Evolutionary conservation across 208 protist species (phyloP).

Genomic region (Trypanosoma theileri): DNA sequence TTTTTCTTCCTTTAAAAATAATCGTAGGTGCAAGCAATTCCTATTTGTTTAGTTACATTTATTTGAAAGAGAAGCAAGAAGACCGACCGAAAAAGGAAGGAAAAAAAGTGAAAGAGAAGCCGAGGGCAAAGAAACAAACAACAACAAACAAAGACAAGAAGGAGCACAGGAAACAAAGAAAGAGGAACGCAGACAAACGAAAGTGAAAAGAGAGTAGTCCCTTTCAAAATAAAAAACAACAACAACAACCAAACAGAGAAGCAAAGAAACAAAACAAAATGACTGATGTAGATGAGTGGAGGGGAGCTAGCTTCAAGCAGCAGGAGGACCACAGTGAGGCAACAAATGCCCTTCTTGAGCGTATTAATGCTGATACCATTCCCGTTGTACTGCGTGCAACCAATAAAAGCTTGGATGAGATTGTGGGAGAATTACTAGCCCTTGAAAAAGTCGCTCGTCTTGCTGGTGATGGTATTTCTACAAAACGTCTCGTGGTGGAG

Average conservation of each 20-base stretch:
- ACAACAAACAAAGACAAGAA: constrained; percentile 3
- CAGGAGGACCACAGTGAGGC: constrained; percentile 79
- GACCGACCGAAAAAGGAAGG: neutral
- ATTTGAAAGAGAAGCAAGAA: neutral
- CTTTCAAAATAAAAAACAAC: neutral
- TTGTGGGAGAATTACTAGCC: constrained; percentile 84
- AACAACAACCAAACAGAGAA: constrained; percentile 31
- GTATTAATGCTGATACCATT: constrained; percentile 74
- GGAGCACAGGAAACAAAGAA: neutral
- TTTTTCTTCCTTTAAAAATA: neutral
- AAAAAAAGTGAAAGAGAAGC: neutral
- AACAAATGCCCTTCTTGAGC: constrained; percentile 60
- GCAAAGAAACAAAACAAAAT: constrained; percentile 7
- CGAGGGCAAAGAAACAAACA: neutral
- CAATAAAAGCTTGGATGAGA: constrained; percentile 60
- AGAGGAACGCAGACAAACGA: neutral
- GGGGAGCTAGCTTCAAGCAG: constrained; percentile 87
- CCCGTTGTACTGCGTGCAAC: constrained; percentile 69
- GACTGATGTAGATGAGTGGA: constrained; percentile 83
- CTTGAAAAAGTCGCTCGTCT: constrained; percentile 92
- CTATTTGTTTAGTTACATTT: neutral
- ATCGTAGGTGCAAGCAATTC: neutral
- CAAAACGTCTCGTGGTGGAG: constrained; percentile 81
- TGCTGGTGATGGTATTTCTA: constrained; percentile 73
- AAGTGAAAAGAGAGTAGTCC: neutral